Base-by-base conservation (phyloP, 208 protist genomes). In the Leishmania gerbilli region DNA sequence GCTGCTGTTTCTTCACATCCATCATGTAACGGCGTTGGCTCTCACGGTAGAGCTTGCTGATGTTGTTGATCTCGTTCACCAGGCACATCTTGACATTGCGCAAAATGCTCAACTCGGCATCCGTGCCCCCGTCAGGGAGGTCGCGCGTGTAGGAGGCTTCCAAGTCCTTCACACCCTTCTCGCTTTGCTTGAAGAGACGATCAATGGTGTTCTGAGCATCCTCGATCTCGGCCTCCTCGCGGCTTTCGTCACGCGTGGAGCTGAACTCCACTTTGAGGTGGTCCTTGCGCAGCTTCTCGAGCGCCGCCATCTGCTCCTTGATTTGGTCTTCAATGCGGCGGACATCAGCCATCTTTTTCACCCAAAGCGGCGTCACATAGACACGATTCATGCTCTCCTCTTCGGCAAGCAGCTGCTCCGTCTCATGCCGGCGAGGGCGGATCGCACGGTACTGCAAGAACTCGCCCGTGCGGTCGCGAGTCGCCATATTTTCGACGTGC, bases 31-130 rank as follows among this genome's bases (percentile, higher is more conserved):
- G 90, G 19, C 95, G 93, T 81, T 98, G 93, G n/a, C 89, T 94
- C 77, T 98, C 95, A 27, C 95, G 95, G 82, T 97, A 96, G 9
- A 93, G 71, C 58, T 98, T 98, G 82, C 93, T 93, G 79, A 98
- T 89, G 71, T 90, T 87, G 74, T 92, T 96, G 60, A 98, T 68
- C 76, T 98, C 95, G 77, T 97, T 97, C 37, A 97, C 89, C 27
- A 98, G 90, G 78, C 95, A 98, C 95, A 98, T 98, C 84, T 95
- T 96, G 24, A 98, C 93, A 81, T 98, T 98, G 71, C 93, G 92
- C 64, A 98, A 84, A 79, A 98, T 98, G 79, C 89, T 95, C 49
- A 98, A 80, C 82, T 98, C 93, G 24, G 90, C 90, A 75, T 98
- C 92, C 0, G 95, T 97, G 58, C 95, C 95, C 24, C 88, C 90